Conservation (phyloP, 805 yeast genomes). For the Dipodascus albidus region DNA sequence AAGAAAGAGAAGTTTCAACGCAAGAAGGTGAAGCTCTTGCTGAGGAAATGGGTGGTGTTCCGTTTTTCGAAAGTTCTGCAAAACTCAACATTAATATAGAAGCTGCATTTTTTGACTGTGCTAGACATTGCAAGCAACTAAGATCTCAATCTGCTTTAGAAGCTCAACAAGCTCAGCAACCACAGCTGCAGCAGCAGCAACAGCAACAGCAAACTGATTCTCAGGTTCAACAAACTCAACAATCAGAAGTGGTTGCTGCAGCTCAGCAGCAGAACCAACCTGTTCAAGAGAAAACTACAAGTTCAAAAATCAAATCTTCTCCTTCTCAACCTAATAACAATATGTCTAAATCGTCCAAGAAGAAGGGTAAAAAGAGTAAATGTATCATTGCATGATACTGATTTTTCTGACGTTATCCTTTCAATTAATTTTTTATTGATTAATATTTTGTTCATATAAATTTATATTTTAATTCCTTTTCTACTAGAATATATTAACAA, state of each 20-base stretch:
- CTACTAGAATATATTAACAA: too few relatives aligned
- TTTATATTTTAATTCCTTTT: too few relatives aligned
- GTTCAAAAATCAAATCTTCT: background rate
- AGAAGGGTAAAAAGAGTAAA: constrained; percentile 4
- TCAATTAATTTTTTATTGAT: too few relatives aligned
- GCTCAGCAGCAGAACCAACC: background rate
- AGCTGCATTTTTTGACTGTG: constrained; percentile 55
- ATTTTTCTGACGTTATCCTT: background rate
- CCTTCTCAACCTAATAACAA: background rate
- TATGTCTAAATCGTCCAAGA: constrained; percentile 2
- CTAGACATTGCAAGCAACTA: constrained; percentile 67
- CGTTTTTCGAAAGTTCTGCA: constrained; percentile 86
- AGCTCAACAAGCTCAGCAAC: constrained; percentile 40
- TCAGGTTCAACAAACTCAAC: constrained; percentile 4
- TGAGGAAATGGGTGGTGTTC: constrained; percentile 41
- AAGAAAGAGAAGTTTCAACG: constrained; percentile 63
- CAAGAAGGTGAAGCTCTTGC: constrained; percentile 82
- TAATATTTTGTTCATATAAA: background rate
- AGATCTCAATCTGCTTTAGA: constrained; percentile 67
- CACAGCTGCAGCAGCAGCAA: constrained; percentile 45
- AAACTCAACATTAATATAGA: constrained; percentile 86
- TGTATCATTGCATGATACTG: constrained; percentile 1
- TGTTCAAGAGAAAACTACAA: background rate
- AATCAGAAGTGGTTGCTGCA: constrained; percentile 2
- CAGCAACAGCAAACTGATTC: constrained; percentile 24